These are phyloP conservation scores for Trichoderma breve DNA, from an alignment of 2,329 filamentous ascomycete genomes.

Conservation along the genomic window DNA sequence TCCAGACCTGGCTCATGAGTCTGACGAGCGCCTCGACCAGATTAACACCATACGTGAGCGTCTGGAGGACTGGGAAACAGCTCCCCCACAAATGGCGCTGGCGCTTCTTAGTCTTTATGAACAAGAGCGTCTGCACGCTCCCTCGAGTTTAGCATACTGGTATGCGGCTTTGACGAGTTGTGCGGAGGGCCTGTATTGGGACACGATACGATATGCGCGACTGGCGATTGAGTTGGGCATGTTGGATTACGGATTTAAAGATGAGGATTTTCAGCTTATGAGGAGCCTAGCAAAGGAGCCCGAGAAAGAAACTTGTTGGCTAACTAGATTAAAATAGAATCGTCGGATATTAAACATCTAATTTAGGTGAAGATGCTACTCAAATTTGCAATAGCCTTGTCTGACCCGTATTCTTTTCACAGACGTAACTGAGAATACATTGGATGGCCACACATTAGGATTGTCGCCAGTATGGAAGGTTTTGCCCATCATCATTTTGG, in stretches of 20 bases:
- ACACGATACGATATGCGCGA: slow-evolving; percentile 38
- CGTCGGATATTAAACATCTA: no score
- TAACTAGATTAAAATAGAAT: not conserved
- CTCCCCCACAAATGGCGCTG: slow-evolving; percentile 39
- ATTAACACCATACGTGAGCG: slow-evolving; percentile 25
- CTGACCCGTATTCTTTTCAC: no score
- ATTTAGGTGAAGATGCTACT: not conserved
- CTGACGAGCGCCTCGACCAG: slow-evolving; percentile 39
- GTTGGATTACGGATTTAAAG: slow-evolving; percentile 17
- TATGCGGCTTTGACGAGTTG: slow-evolving; percentile 41
- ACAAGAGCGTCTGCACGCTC: slow-evolving; percentile 39
- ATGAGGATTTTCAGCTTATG: not conserved
- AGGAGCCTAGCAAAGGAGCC: slow-evolving; percentile 4
- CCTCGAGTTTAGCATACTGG: slow-evolving; percentile 37
- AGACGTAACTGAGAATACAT: no score
- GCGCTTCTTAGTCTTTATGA: slow-evolving; percentile 39
- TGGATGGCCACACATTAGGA: no score
- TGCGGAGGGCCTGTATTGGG: slow-evolving; percentile 39
- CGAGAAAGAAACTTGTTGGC: slow-evolving; percentile 19
- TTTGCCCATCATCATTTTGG: not conserved
- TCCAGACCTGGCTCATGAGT: slow-evolving; percentile 29
- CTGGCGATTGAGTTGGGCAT: slow-evolving; percentile 39
- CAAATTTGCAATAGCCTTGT: not conserved
- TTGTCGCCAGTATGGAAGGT: no score
- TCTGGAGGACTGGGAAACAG: not conserved